Base-by-base conservation (phyloP, 345 rosid genomes). In the Brassica nigra region DNA sequence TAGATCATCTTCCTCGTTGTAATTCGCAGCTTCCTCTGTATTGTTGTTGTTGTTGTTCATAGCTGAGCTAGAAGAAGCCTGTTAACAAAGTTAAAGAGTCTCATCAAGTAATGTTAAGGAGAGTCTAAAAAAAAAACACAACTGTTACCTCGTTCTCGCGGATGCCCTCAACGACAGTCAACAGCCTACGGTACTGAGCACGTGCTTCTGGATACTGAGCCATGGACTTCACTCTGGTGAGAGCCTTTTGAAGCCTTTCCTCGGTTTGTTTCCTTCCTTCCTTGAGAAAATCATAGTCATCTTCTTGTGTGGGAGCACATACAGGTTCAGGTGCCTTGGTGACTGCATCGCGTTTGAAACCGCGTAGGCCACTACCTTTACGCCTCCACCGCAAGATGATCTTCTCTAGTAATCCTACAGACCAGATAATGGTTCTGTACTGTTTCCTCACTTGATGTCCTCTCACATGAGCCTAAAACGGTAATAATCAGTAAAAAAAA, bases 401-500 rank as follows among this genome's bases (percentile, higher is more conserved):
- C 88, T 94, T 94, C 87, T 92, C 98, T 70, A 94, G 83, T 58
- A 94, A 89, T 33, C 98, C 96, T 3, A 94, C 96, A 0, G 97
- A 94, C 98, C 98, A 94, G 62, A 87, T 78, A 52, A 94, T 81
- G 74, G 92, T 62, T 73, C 81, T 83, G 73, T 88, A 89, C 55
- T 90, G 92, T 75, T 92, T 92, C 77, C 97, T 87, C 31, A 88
- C 97, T 82, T 92, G 98, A 81, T 92, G 97, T 20, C 98, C 98
- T 81, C 96, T 90, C 79, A 92, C 89, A 82, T 88, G 97, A 66
- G 98, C 97, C 98, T 91, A 77, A 28, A 78, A 63, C 7, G 80
- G 15, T 12, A 49, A 55, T 34, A 83, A 28, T 66, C 68, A 27
- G 58, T 30, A 27, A 18, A 55, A 15, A 23, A 52, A 64, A 62